These are phyloP conservation scores for Clavispora fructus DNA, from an alignment of 805 yeast genomes.

Conservation along the genomic window DNA sequence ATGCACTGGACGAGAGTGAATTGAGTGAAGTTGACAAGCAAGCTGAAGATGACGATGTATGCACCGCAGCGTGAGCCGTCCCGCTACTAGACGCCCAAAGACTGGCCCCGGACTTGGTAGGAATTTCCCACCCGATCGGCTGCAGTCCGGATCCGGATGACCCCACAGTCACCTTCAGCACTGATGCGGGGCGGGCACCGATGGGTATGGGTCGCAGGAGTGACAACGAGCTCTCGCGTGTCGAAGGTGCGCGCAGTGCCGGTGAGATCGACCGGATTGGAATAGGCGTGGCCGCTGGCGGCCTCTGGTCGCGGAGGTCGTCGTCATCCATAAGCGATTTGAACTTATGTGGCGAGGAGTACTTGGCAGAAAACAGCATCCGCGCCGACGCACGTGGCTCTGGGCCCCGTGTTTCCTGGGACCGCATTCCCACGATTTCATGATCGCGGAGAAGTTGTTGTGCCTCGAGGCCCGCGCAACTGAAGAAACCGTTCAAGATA, in stretches of 20 bases:
- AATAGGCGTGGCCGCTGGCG: not conserved
- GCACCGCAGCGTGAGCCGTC: not conserved
- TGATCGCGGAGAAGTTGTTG: not conserved
- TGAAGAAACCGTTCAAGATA: conserved; percentile 47
- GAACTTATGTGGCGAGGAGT: conserved; percentile 21
- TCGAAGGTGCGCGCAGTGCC: not conserved
- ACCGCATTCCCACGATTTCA: no score
- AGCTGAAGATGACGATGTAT: conserved; percentile 29
- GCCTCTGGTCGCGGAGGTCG: not conserved
- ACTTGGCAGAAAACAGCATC: not conserved
- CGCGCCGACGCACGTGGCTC: not conserved
- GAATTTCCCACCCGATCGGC: conserved; percentile 37
- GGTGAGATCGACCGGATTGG: not conserved
- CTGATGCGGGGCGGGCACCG: not conserved
- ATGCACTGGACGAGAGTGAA: conserved; percentile 29
- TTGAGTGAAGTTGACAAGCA: conserved; percentile 38
- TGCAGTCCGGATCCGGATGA: not conserved
- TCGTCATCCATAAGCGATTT: conserved; percentile 1
- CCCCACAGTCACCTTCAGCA: not conserved
- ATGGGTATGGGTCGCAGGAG: not conserved
- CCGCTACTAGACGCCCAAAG: conserved; percentile 12
- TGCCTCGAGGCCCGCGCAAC: conserved; percentile 11
- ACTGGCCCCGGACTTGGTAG: conserved; percentile 29
- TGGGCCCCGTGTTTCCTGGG: not conserved
- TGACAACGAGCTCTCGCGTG: not conserved